phyloP scores from a whole-genome alignment of 192 early-diverging fungal species.

The Phlyctochytrium bullatum region DNA sequence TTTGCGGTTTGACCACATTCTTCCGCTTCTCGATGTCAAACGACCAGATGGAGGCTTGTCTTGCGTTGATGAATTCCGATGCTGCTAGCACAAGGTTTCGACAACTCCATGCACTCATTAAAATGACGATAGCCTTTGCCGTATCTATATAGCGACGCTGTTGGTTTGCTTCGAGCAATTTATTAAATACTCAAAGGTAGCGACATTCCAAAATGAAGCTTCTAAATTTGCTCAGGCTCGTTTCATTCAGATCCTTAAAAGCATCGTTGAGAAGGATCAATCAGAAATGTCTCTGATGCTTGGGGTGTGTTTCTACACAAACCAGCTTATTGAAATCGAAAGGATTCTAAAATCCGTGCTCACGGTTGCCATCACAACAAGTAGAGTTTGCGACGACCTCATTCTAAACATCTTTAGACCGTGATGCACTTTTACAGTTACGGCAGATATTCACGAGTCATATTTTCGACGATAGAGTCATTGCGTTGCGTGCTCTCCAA shows the following conservation, averaged over 20 bases:
- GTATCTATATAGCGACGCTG: neutral
- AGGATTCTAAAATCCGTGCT: slow-evolving; percentile 8
- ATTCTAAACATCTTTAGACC: neutral
- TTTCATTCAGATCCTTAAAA: neutral
- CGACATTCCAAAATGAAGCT: neutral
- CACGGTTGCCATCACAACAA: slow-evolving; percentile 5
- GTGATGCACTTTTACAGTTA: neutral
- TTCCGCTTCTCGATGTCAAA: no score
- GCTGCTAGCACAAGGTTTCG: no score
- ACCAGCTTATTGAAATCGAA: slow-evolving; percentile 18
- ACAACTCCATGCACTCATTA: no score
- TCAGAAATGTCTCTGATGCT: slow-evolving; percentile 25
- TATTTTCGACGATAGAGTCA: slow-evolving; percentile 15
- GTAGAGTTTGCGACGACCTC: neutral
- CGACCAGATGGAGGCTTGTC: no score
- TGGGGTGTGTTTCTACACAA: slow-evolving; percentile 24
- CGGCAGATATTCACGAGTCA: slow-evolving; percentile 7
- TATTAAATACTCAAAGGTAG: neutral
- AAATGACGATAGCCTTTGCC: no score
- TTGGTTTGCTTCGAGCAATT: slow-evolving; percentile 12
- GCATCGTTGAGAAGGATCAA: slow-evolving; percentile 2
- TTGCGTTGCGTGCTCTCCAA: slow-evolving; percentile 16
- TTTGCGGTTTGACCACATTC: no score
- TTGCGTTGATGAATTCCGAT: no score
- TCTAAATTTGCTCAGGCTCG: no score